Conservation (phyloP, 371 early-diverging fungal genomes). For the Mortierella sp. region DNA sequence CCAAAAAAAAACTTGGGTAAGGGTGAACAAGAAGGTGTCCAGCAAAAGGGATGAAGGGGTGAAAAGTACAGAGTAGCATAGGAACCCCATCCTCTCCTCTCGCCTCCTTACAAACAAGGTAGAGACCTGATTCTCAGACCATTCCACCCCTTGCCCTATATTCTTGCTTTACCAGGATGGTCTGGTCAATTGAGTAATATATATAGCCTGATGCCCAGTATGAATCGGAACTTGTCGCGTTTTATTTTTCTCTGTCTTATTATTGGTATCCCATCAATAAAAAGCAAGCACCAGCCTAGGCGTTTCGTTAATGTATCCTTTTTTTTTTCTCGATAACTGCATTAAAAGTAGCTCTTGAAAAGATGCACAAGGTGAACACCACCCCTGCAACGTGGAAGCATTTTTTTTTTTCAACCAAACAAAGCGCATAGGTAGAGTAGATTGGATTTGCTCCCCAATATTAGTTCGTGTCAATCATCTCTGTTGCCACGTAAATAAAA, state of each 20-base stretch:
- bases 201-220: not conserved
- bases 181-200: not conserved
- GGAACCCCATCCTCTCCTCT: not conserved
- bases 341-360: too few relatives aligned
- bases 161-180: not conserved
- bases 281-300: not conserved
- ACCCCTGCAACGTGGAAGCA: too few relatives aligned
- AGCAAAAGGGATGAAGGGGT: not conserved
- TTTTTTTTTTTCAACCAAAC: too few relatives aligned
- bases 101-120: not conserved
- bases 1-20: conserved; percentile 2
- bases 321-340: too few relatives aligned
- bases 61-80: not conserved
- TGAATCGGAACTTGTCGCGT: not conserved
- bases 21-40: not conserved
- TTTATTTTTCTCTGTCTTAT: not conserved
- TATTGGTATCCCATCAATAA: not conserved
- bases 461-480: not conserved
- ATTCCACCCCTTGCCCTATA: conserved; percentile 1
- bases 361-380: too few relatives aligned
- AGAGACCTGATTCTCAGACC: not conserved
- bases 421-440: too few relatives aligned
- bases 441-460: too few relatives aligned
- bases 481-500: not conserved
- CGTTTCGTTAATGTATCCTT: not conserved